Evolutionary conservation across 176 grass and related monocot genomes (phyloP), one percentile per base, ranked within the genome.

Genomic region (Oryza meyeriana): DNA sequence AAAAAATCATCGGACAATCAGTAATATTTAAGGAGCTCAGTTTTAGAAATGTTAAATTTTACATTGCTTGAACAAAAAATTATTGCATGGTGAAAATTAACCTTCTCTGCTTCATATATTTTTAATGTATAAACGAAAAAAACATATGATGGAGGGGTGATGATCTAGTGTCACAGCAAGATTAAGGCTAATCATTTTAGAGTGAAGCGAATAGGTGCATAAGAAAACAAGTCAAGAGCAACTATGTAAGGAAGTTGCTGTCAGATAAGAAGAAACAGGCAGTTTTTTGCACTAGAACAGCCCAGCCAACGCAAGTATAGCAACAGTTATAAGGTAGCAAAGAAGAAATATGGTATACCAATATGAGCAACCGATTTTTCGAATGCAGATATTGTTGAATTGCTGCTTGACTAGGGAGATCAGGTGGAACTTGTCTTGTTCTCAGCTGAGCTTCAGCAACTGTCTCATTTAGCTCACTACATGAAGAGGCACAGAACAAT

Each of bases 391-490:
- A 94, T 73, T 87, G 86, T 72, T 91, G 82, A 61, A 95, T 93
- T 66, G 96, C 87, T 4, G 64, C 85, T 38, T 66, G 62, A 72
- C 69, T 66, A 75, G 89, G 96, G 75, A 99, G 93, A 36, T 61
- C 18, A 18, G 96, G 96, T 74, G 96, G 96, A 84, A 99, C 91
- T 88, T 99, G 96, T 90, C 89, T 99, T 84, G 85, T 99, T 86
- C 93, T 95, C 79, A 94, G 77, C 31, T 87, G 91, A 64, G 93
- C 96, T 88, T 99, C 96, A 38, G 90, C 96, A 83, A 99, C 85
- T 16, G 96, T 99, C 42, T 92, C 89, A 65, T 99, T 99, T 81
- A 99, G 76, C 80, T 99, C 96, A 67, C 96, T 99, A 65, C 77
- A 92, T 69, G 36, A 86, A 77, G 64, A 84, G 77, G 47, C 1